These are phyloP conservation scores for Pyricularia pennisetigena DNA, from an alignment of 2,329 filamentous ascomycete genomes.

Conservation along the genomic window DNA sequence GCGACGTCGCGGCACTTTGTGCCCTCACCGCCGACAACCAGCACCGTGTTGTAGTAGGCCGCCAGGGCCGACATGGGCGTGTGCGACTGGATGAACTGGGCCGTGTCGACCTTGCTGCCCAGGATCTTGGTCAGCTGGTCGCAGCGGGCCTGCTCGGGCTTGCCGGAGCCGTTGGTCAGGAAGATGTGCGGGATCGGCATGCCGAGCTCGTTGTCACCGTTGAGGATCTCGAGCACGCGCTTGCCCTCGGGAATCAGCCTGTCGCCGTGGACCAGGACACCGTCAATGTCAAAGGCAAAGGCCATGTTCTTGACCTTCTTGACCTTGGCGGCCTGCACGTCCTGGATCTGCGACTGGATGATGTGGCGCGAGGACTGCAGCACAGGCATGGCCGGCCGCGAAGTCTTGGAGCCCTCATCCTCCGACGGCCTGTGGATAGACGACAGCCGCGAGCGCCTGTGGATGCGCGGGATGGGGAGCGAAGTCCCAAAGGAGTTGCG, in stretches of 20 bases:
- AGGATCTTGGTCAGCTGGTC: constrained; percentile 60
- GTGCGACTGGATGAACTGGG: constrained; percentile 71
- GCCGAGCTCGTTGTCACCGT: constrained; percentile 67
- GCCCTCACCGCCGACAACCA: constrained; percentile 67
- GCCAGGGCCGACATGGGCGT: constrained; percentile 67
- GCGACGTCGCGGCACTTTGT: constrained; percentile 66
- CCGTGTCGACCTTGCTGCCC: constrained; percentile 52
- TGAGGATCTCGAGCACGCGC: constrained; percentile 58
- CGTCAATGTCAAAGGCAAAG: constrained; percentile 73
- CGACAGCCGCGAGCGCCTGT: constrained; percentile 58
- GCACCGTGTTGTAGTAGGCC: constrained; percentile 68
- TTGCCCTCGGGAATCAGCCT: constrained; percentile 58
- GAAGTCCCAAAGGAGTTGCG: constrained; percentile 68
- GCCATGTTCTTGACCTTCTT: constrained; percentile 67
- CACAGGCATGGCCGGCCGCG: constrained; percentile 46
- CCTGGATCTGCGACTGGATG: constrained; percentile 60
- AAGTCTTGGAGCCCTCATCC: constrained; percentile 30
- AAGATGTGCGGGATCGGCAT: constrained; percentile 72
- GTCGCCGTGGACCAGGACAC: constrained; percentile 66
- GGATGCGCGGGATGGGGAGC: constrained; percentile 62
- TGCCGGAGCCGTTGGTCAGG: constrained; percentile 65
- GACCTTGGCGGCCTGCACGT: constrained; percentile 56
- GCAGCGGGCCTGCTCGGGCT: constrained; percentile 55
- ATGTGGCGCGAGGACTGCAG: constrained; percentile 56
- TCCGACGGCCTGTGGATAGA: constrained; percentile 35